phyloP scores from a whole-genome alignment of 208 protist genomes.

The Strigomonas culicis region DNA sequence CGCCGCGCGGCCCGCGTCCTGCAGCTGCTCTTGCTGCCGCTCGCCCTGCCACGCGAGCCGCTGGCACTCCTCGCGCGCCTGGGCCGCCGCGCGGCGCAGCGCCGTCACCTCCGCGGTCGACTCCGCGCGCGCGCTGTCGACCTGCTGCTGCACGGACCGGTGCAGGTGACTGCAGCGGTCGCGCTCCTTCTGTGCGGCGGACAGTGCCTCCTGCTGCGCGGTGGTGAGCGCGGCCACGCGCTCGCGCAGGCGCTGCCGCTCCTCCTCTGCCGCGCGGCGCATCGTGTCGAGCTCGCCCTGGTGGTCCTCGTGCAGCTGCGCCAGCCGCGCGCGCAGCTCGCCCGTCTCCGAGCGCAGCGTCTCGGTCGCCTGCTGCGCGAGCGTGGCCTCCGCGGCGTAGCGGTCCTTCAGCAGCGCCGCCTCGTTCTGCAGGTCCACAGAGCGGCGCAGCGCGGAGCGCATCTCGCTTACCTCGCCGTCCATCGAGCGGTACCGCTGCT shows the following conservation, averaged over 20 bases:
- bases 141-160: constrained; percentile 33
- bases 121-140: constrained; percentile 36
- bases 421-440: constrained; percentile 68
- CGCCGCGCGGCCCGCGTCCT: constrained; percentile 11
- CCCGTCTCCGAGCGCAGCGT: constrained; percentile 32
- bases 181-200: constrained; percentile 22
- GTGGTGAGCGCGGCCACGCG: constrained; percentile 35
- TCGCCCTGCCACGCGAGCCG: constrained; percentile 34
- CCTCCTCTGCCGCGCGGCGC: constrained; percentile 26
- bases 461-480: constrained; percentile 58
- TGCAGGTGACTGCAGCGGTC: constrained; percentile 27
- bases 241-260: constrained; percentile 21
- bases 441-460: constrained; percentile 58
- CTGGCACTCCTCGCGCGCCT: constrained; percentile 38
- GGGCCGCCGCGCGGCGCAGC: constrained; percentile 37
- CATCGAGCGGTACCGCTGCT: constrained; percentile 62
- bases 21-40: constrained; percentile 26
- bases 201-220: constrained; percentile 19
- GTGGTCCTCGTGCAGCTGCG: constrained; percentile 27
- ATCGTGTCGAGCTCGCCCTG: constrained; percentile 28
- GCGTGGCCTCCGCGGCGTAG: constrained; percentile 43
- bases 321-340: constrained; percentile 18
- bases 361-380: constrained; percentile 31
- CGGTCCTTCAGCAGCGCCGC: constrained; percentile 64
- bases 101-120: constrained; percentile 37